phyloP scores from a whole-genome alignment of 148 eudicot species.

The Spergularia bocconei region DNA sequence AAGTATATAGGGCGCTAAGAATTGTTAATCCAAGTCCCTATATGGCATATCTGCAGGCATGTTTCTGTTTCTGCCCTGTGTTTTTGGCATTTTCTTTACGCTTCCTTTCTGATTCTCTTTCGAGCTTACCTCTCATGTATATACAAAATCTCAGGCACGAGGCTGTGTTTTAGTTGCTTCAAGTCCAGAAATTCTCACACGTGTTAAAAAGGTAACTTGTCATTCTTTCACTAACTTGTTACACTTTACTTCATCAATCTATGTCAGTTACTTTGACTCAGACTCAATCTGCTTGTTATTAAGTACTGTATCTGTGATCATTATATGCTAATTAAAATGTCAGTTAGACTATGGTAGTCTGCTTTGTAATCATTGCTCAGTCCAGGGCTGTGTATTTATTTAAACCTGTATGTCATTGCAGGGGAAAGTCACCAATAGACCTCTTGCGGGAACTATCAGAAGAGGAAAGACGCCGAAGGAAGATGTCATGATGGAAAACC shows the following conservation, averaged over 20 bases:
- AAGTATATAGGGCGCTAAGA: slow-evolving; percentile 94
- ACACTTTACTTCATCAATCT: neutral
- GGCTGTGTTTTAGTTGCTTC: slow-evolving; percentile 98
- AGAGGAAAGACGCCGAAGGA: slow-evolving; percentile 94
- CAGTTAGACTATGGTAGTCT: neutral
- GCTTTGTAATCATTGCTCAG: neutral
- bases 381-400: slow-evolving; percentile 12
- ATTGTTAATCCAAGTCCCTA: slow-evolving; percentile 99
- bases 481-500: slow-evolving; percentile 80
- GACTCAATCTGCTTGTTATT: neutral
- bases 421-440: slow-evolving; percentile 83
- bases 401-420: slow-evolving; percentile 24
- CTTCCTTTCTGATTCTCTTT: neutral
- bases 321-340: neutral
- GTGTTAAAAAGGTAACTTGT: slow-evolving; percentile 69
- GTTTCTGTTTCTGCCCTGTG: slow-evolving; percentile 14
- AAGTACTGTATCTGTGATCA: neutral
- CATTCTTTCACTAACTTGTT: neutral
- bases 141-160: slow-evolving; percentile 63
- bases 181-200: slow-evolving; percentile 98
- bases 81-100: neutral
- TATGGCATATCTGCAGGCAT: slow-evolving; percentile 91
- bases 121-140: slow-evolving; percentile 7
- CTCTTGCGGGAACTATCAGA: slow-evolving; percentile 91
- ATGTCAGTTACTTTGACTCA: neutral